These are phyloP conservation scores for Cubamyces sp. DNA, from an alignment of 768 basidiomycete genomes.

Conservation along the genomic window DNA sequence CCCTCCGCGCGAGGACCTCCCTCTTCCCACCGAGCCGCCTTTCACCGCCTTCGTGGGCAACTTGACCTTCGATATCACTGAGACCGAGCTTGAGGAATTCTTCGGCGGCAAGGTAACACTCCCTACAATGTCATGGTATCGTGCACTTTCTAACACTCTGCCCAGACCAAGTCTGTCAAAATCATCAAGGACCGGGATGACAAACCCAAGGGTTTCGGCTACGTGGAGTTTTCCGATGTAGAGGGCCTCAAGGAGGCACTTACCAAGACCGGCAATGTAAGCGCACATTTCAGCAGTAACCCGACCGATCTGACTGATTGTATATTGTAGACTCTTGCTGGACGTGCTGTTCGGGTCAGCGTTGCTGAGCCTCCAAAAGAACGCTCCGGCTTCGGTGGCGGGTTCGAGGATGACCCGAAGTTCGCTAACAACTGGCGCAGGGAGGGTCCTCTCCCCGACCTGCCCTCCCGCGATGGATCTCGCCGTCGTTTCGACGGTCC, in stretches of 20 bases:
- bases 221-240: slow-evolving; percentile 90
- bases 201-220: slow-evolving; percentile 97
- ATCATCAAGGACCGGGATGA: slow-evolving; percentile 93
- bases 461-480: slow-evolving; percentile 61
- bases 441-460: slow-evolving; percentile 80
- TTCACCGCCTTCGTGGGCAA: slow-evolving; percentile 98
- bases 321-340: slow-evolving; percentile 61
- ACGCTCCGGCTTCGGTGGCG: slow-evolving; percentile 56
- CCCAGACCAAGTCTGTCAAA: slow-evolving; percentile 80
- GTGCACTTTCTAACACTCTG: neutral
- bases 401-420: slow-evolving; percentile 73
- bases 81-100: slow-evolving; percentile 79
- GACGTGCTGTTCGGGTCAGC: slow-evolving; percentile 83
- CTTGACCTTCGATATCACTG: slow-evolving; percentile 89
- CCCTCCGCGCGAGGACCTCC: slow-evolving; percentile 85
- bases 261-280: slow-evolving; percentile 66
- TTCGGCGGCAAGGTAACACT: slow-evolving; percentile 65
- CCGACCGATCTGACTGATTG: slow-evolving; percentile 3
- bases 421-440: slow-evolving; percentile 87
- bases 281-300: slow-evolving; percentile 34
- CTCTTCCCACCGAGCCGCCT: slow-evolving; percentile 93
- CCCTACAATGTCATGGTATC: neutral
- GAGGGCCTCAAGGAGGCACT: slow-evolving; percentile 88
- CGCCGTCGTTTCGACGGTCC: slow-evolving; percentile 71
- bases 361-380: slow-evolving; percentile 97